phyloP scores from a whole-genome alignment of 768 basidiomycete genomes.

The Cubamyces lactineus region DNA sequence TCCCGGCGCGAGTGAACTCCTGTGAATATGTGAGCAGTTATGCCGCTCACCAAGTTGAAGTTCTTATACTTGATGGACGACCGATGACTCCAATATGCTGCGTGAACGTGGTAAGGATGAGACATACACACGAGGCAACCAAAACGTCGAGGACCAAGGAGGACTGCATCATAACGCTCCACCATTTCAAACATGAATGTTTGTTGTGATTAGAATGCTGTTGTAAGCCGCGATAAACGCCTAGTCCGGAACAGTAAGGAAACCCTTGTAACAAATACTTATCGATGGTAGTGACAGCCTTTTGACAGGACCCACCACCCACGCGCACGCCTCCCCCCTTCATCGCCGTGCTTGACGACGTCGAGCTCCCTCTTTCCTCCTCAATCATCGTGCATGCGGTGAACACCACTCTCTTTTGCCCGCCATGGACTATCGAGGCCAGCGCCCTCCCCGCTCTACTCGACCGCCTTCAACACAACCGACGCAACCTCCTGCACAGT shows the following conservation, averaged over 20 bases:
- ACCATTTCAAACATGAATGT: neutral
- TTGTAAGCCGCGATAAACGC: neutral
- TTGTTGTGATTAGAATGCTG: no score
- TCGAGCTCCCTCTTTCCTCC: conserved; percentile 16
- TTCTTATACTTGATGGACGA: neutral
- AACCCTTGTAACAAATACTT: conserved; percentile 9
- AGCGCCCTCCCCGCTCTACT: conserved; percentile 42
- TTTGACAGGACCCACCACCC: conserved; percentile 18
- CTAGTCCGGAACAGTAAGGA: conserved; percentile 1
- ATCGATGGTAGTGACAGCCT: conserved; percentile 7
- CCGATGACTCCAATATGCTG: neutral
- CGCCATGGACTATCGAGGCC: conserved; percentile 39
- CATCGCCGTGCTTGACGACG: conserved; percentile 24
- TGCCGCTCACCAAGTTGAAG: neutral
- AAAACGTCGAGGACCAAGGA: neutral
- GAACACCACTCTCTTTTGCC: conserved; percentile 25
- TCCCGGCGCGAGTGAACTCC: neutral
- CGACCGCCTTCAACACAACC: conserved; percentile 36
- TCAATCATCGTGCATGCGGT: conserved; percentile 31
- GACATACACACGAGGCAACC: conserved; percentile 1
- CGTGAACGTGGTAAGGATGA: neutral
- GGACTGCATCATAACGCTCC: neutral
- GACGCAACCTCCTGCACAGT: conserved; percentile 27
- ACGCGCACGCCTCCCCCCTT: conserved; percentile 20
- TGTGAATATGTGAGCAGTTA: neutral